These are phyloP conservation scores for Talaromyces wortmannii DNA, from an alignment of 495 filamentous ascomycete genomes.

Conservation along the genomic window DNA sequence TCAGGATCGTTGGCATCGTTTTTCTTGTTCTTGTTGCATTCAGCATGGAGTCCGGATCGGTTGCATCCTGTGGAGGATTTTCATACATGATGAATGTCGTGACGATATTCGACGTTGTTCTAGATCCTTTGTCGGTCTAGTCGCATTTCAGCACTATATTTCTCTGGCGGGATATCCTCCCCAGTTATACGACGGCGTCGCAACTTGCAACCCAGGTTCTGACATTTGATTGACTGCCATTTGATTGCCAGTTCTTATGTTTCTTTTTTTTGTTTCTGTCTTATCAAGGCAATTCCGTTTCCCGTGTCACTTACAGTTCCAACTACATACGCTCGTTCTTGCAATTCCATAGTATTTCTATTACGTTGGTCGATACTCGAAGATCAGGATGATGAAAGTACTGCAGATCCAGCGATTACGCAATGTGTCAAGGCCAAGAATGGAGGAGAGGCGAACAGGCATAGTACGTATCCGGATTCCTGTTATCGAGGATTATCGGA, in stretches of 20 bases:
- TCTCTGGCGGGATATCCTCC: not conserved
- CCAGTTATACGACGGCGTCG: not conserved
- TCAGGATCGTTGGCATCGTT: conserved; percentile 9
- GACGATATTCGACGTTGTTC: not conserved
- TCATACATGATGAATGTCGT: not conserved
- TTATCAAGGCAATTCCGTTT: not conserved
- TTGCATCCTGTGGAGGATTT: not conserved
- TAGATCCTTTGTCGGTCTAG: not conserved
- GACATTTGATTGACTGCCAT: not conserved
- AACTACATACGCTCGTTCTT: not conserved
- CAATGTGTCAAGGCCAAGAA: too few relatives aligned
- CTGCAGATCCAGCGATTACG: too few relatives aligned
- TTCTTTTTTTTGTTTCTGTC: not conserved
- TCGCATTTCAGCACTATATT: not conserved
- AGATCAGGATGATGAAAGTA: too few relatives aligned
- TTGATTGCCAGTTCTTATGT: not conserved
- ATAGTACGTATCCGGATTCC: too few relatives aligned
- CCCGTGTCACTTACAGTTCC: not conserved
- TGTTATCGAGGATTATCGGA: too few relatives aligned
- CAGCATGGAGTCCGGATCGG: not conserved
- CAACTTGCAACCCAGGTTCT: not conserved
- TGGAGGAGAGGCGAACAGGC: too few relatives aligned
- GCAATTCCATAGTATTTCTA: not conserved
- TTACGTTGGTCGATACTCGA: too few relatives aligned
- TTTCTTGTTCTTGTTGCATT: conserved; percentile 1